Evolutionary conservation across 768 basidiomycete species (phyloP), one percentile per base, ranked within the genome.

Genomic region (Dioszegia hungarica): DNA sequence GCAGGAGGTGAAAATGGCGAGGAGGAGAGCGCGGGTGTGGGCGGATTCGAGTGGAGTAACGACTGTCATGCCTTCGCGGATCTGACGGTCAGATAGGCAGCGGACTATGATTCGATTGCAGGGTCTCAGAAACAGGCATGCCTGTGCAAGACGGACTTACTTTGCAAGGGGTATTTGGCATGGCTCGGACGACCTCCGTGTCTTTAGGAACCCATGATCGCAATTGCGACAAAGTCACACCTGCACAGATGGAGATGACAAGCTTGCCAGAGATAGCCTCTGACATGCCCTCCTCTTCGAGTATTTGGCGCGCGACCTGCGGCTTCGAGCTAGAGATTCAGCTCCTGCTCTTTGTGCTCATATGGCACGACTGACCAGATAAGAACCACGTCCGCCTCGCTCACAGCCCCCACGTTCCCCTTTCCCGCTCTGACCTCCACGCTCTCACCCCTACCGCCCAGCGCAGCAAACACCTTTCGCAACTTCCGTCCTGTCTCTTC

Each of bases 21-120:
- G 80, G 67, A 95, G 86, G 64, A 93, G 86, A 10, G 79, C 77
- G 46, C 82, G 82, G 74, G 90, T 84, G 11, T 81, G 79, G n/a
- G 80, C 74, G 38, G 81, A 74, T n/a, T 79, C 73, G 36, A 94
- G 80, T 14, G 82, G 85, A 33, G 89, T 88, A 54, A 98, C 82
- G 37, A 95, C 86, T 0, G 93, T 97, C 95, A 99, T 98, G 57
- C 95, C 95, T 79, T 98, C 94, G 20, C 95, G 87, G 72, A 99
- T 98, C 95, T 99, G 62, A 1, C 15, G 11, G 25, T 47, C 3
- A 44, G 47, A 27, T 52, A 1, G 15, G 27, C 34, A 17, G 5
- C 6, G 14, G 43, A 6, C 25, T 19, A 20, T 20, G 15, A 8
- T 5, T 5, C 14, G 36, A 31, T 44, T 8, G 19, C 39, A 10